Evolutionary conservation across 139 green algal species (phyloP).

Genomic region (Chlamydomonas sp.): DNA sequence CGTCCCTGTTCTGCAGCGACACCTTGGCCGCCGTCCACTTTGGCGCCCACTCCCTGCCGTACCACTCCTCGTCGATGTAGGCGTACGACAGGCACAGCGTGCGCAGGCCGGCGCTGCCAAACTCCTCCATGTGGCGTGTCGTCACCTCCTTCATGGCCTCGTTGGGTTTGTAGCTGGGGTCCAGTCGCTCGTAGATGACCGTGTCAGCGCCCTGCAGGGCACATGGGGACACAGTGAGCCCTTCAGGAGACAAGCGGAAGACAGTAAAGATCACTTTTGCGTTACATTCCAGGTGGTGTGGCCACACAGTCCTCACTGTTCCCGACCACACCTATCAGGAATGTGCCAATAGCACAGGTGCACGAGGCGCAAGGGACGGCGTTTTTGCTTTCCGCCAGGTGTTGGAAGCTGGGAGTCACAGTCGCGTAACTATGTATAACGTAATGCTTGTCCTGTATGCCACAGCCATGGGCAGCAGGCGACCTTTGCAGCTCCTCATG

Average conservation of each 20-base stretch:
- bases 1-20: constrained; percentile 54
- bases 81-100: constrained; percentile 84
- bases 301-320: too few relatives aligned
- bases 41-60: constrained; percentile 54
- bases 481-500: too few relatives aligned
- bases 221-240: neutral
- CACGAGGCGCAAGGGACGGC: too few relatives aligned
- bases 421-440: too few relatives aligned
- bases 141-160: constrained; percentile 58
- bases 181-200: constrained; percentile 82
- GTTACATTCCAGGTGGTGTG: too few relatives aligned
- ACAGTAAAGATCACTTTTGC: too few relatives aligned
- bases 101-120: constrained; percentile 82
- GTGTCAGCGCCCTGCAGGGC: constrained; percentile 81
- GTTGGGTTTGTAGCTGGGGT: constrained; percentile 51
- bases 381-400: too few relatives aligned
- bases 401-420: too few relatives aligned
- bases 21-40: constrained; percentile 52
- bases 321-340: too few relatives aligned
- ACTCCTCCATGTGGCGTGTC: constrained; percentile 79
- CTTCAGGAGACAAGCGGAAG: neutral
- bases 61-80: constrained; percentile 58
- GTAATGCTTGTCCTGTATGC: too few relatives aligned
- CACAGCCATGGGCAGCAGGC: too few relatives aligned
- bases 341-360: too few relatives aligned